A percentile compares a stretch with the other conserved stretches of the same genome.
Evolutionary conservation across 805 yeast species (phyloP).

Genomic region (Saccharomyces mikatae): DNA sequence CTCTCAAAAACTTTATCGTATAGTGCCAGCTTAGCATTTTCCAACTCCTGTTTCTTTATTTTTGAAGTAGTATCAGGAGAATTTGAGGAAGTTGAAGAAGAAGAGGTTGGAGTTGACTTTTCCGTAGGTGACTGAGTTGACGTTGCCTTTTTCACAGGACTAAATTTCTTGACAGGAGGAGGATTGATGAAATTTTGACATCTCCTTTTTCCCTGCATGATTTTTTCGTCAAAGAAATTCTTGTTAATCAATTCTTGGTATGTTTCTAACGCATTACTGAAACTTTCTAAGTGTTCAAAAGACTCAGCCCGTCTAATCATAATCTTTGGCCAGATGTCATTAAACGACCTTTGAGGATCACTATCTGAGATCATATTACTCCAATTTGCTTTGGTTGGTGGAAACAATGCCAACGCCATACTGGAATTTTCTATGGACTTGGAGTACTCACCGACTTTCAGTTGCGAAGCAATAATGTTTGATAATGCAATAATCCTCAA

Average conservation of each 20-base stretch:
- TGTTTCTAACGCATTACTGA: constrained; percentile 48
- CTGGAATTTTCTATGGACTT: constrained; percentile 26
- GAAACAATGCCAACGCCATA: constrained; percentile 28
- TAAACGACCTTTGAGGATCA: constrained; percentile 25
- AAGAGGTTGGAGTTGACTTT: not conserved
- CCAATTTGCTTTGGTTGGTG: constrained; percentile 32
- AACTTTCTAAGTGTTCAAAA: constrained; percentile 69
- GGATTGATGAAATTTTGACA: constrained; percentile 63
- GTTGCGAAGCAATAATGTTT: constrained; percentile 60
- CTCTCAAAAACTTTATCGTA: constrained; percentile 54
- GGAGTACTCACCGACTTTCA: constrained; percentile 62
- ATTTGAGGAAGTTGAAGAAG: not conserved
- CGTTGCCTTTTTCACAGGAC: constrained; percentile 3
- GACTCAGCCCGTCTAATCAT: constrained; percentile 71
- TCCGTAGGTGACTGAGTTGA: not conserved
- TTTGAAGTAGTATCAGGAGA: not conserved
- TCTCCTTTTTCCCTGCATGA: constrained; percentile 76
- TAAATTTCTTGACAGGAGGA: constrained; percentile 11
- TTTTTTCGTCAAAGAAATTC: constrained; percentile 55
- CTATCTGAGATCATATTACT: constrained; percentile 37
- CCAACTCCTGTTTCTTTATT: constrained; percentile 37
- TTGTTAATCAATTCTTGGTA: constrained; percentile 58
- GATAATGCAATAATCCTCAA: constrained; percentile 62
- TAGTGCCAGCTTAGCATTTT: constrained; percentile 50
- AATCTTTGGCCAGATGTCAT: constrained; percentile 68